These are phyloP conservation scores for Colletotrichum gloeosporioides DNA, from an alignment of 2,329 filamentous ascomycete genomes.

Conservation along the genomic window DNA sequence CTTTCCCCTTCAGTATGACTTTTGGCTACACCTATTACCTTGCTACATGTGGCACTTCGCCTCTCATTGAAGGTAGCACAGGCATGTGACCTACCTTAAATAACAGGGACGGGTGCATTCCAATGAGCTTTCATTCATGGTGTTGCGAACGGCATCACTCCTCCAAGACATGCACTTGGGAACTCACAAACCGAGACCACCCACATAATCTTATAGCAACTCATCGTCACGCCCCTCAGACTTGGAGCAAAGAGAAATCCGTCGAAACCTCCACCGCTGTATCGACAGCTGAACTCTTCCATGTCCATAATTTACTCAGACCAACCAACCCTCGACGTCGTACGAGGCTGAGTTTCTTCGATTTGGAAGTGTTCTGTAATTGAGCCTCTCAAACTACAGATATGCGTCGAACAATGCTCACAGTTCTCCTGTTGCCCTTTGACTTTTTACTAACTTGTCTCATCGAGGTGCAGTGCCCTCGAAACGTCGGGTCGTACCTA, in stretches of 20 bases:
- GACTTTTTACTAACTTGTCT: background rate
- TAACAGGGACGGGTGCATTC: rapidly evolving
- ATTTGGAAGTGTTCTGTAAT: background rate
- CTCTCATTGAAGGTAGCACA: background rate
- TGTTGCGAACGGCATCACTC: background rate
- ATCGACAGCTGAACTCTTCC: background rate
- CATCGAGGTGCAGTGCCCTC: background rate
- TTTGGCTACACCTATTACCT: background rate
- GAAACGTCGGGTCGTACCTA: background rate
- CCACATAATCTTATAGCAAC: background rate
- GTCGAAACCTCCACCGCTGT: background rate
- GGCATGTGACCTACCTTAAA: background rate
- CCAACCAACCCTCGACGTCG: background rate
- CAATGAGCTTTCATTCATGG: background rate
- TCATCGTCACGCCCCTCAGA: background rate
- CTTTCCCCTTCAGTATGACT: background rate
- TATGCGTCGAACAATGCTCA: background rate
- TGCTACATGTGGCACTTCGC: background rate
- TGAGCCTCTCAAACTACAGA: background rate
- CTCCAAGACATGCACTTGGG: background rate
- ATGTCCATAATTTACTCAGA: background rate
- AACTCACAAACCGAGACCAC: background rate
- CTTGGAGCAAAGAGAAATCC: background rate
- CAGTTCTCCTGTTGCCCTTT: background rate
- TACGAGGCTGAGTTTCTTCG: background rate